Percentiles rank a stretch among this genome's conserved stretches.
phyloP scores from a whole-genome alignment of 2,329 filamentous ascomycete genomes.

The Rhexocercosporidium sp. region DNA sequence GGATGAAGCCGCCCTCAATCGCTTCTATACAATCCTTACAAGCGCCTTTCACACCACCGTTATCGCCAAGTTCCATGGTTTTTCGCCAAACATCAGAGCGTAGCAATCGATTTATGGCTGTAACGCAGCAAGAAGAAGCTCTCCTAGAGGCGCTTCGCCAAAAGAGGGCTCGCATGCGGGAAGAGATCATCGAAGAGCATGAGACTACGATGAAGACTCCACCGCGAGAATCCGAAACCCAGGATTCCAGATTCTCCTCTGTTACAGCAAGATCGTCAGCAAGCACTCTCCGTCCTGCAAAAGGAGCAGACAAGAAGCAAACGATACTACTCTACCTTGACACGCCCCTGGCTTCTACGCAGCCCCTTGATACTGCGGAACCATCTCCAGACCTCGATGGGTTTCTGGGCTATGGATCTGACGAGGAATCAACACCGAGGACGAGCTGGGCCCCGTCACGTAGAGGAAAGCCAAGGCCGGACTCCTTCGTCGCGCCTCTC shows the following conservation, averaged over 20 bases:
- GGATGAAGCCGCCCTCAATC: slow-evolving; percentile 16
- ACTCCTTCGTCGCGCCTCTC: slow-evolving; percentile 26
- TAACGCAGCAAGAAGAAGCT: slow-evolving; percentile 58
- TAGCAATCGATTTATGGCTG: slow-evolving; percentile 50
- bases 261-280: slow-evolving; percentile 21
- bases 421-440: slow-evolving; percentile 39
- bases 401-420: slow-evolving; percentile 37
- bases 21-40: slow-evolving; percentile 26
- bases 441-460: slow-evolving; percentile 25
- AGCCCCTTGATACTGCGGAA: slow-evolving; percentile 34
- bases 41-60: slow-evolving; percentile 37
- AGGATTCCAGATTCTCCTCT: slow-evolving; percentile 25
- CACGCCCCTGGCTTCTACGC: slow-evolving; percentile 29
- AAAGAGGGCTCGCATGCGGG: slow-evolving; percentile 52
- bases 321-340: slow-evolving; percentile 39
- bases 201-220: slow-evolving; percentile 34
- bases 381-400: slow-evolving; percentile 41
- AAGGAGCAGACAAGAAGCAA: slow-evolving; percentile 25
- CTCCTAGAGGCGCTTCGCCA: slow-evolving; percentile 55
- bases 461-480: slow-evolving; percentile 23
- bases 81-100: slow-evolving; percentile 25
- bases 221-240: slow-evolving; percentile 22
- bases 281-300: slow-evolving; percentile 27
- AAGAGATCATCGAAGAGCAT: slow-evolving; percentile 45
- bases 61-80: slow-evolving; percentile 38